A percentile compares a stretch with the other conserved stretches of the same genome.
Conservation (phyloP, 2,329 filamentous ascomycete species). For the Lachnellula occidentalis region DNA sequence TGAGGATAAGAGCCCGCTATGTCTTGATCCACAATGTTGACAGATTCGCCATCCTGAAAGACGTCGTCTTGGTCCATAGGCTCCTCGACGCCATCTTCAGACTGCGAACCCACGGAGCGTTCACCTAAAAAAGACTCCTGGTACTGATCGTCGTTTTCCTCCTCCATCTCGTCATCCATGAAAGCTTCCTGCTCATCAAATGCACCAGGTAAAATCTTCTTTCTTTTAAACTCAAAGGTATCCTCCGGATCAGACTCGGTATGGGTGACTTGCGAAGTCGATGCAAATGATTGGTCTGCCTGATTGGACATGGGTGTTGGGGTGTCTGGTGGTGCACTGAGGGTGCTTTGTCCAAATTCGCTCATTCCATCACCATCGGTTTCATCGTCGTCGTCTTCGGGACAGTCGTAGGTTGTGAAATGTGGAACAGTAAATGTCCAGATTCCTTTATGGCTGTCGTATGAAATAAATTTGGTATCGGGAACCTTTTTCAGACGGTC, state of each 20-base stretch:
- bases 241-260: slow-evolving; percentile 32
- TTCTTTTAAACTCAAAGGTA: slow-evolving; percentile 32
- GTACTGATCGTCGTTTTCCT: slow-evolving; percentile 35
- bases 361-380: slow-evolving; percentile 44
- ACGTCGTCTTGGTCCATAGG: slow-evolving; percentile 60
- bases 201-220: slow-evolving; percentile 63
- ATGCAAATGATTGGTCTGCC: slow-evolving; percentile 29
- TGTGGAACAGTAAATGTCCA: slow-evolving; percentile 96
- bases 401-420: slow-evolving; percentile 90
- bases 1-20: slow-evolving; percentile 74
- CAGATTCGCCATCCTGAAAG: slow-evolving; percentile 70
- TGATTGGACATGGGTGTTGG: slow-evolving; percentile 37
- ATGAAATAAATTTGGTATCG: slow-evolving; percentile 77
- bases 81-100: slow-evolving; percentile 47
- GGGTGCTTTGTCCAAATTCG: slow-evolving; percentile 44
- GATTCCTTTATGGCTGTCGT: slow-evolving; percentile 71
- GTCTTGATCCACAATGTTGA: slow-evolving; percentile 62
- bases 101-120: slow-evolving; percentile 78
- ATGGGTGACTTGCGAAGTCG: slow-evolving; percentile 34
- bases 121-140: slow-evolving; percentile 85
- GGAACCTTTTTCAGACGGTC: slow-evolving; percentile 71
- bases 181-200: slow-evolving; percentile 61
- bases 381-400: slow-evolving; percentile 63
- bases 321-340: slow-evolving; percentile 38
- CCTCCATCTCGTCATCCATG: slow-evolving; percentile 49